These are phyloP conservation scores for Solanum virginianum DNA, from an alignment of 257 asterid species.

Conservation along the genomic window DNA sequence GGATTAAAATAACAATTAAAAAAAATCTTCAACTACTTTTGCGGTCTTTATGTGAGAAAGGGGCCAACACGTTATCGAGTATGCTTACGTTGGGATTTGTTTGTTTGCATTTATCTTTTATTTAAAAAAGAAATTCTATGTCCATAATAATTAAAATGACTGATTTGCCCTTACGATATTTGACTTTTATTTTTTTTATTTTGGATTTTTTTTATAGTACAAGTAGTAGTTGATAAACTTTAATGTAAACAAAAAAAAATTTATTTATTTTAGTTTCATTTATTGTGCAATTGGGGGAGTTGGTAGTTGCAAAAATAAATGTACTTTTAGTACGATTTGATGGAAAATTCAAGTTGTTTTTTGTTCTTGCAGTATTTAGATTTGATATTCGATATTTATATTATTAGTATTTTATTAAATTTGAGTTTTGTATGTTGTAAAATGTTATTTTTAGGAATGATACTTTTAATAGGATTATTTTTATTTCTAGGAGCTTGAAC, in stretches of 20 bases:
- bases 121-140: neutral
- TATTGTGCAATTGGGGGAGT: neutral
- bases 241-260: neutral
- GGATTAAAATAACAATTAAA: too few species aligned
- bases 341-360: neutral
- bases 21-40: neutral
- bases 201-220: neutral
- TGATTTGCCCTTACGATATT: neutral
- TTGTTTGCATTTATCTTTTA: neutral
- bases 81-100: neutral
- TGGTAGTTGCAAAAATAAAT: neutral
- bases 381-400: neutral
- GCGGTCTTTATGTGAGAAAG: neutral
- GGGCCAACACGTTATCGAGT: conserved; percentile 5
- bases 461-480: too few species aligned
- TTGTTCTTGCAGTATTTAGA: fast-evolving
- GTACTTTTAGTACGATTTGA: neutral
- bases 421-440: too few species aligned
- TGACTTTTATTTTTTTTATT: neutral
- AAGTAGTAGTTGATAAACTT: neutral
- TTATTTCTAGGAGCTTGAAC: too few species aligned
- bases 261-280: neutral
- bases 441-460: too few species aligned
- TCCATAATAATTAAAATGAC: neutral
- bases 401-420: neutral